Evolutionary conservation across 805 yeast species (phyloP), one percentile per base, ranked within the genome.

Genomic region (Suhomyces faveliae): DNA sequence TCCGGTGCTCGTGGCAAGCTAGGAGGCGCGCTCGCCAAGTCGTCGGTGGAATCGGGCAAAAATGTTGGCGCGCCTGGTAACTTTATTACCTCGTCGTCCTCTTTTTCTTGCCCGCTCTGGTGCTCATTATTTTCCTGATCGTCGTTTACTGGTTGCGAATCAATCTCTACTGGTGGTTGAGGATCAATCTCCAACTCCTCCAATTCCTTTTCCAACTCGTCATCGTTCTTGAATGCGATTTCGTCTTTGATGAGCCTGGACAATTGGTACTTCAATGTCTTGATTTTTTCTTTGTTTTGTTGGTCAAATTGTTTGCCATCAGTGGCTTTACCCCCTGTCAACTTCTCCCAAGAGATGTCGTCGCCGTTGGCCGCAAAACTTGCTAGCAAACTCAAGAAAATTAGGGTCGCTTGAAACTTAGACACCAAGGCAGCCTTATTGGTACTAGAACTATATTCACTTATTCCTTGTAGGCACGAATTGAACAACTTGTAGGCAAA

Each of bases 1-100:
- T 65, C 70, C 2, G 77, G 77, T 0, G 68, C 76, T 1, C 72
- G 70, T 0, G 77, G 77, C 19, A 72, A 33, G 21, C 37, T 33
- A 15, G 37, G 21, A 15, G 37, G 37, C 10, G 37, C 21, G 21
- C 37, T 60, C 2, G 25, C 20, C 20, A 15, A 21, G 24, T 35
- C 41, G 19, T 19, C n/a, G 41, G 45, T 11, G 21, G 25, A 17
- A 10, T 17, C 27, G 19, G 40, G 40, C 29, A 47, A 41, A 40
- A 35, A 43, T 10, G 43, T 40, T 11, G 63, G 63, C 1, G 59
- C 61, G 1, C 61, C 62, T 2, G 67, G 63, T 15, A 61, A 53
- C 5, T 50, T 33, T 39, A 24, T 35, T 9, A 24, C 46, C 2
- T 19, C 19, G 19, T 41, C 43, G 10, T 27, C 12, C 2, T 43